Base-by-base conservation (phyloP, 441 rosid genomes). In the Theobroma grandiflorum region DNA sequence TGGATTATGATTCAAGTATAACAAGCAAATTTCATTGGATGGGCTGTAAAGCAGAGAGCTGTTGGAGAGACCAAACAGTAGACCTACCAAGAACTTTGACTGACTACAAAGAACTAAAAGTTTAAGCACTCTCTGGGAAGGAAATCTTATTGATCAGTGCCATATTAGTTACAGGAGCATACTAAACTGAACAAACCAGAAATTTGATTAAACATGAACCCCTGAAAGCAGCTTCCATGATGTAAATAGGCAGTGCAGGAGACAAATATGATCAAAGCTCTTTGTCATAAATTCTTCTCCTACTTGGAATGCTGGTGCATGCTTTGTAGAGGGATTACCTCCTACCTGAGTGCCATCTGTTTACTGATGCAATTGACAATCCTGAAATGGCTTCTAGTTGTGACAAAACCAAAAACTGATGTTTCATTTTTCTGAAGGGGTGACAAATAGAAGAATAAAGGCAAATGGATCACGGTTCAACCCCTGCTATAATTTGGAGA, bases 151-250 rank as follows among this genome's bases (percentile, higher is more conserved):
- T 26, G 57, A 69, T 12, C 18, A 43, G 35, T 69, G 40, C 37
- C 47, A 26, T 47, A 26, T 49, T 26, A 47, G 58, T 69, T 69
- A 26, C 38, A 69, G 22, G 57, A 26, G 6, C 20, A 26, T 47
- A 8, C 47, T 69, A 47, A 47, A 47, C 74, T 47, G 57, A 69
- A 49, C 57, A 64, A 37, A 37, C 45, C 7, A 26, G 58, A 31
- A 70, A 6, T 50, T 50, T 50, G 26, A 33, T 50, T 50, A 52
- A 69, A 71, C 61, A 71, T 50, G 75, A 35, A 52, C 43, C 42
- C 31, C 22, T 33, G 26, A 71, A 50, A 33, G 31, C 31, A 50
- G 62, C 62, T 50, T 50, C 59, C 12, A 70, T 49, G 42, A 31
- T 31, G 22, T 15, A 49, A 70, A 50, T 49, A 38, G 40, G 59